Conservation (phyloP, 305 asterid genomes). For the Caryopteris hybrid region DNA sequence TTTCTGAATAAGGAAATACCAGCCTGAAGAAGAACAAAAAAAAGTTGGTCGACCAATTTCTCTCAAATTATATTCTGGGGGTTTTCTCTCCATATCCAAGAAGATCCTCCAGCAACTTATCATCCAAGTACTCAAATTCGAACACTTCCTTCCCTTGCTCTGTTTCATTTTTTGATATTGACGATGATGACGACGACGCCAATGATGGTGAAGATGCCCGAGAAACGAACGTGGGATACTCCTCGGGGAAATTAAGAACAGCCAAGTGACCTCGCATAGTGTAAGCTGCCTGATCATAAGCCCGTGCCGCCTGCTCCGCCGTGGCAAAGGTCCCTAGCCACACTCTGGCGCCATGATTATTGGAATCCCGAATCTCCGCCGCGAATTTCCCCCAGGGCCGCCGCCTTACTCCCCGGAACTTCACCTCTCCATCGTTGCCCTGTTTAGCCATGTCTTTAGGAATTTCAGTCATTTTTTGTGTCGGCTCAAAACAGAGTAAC, state of each 20-base stretch:
- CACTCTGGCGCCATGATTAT: constrained; percentile 39
- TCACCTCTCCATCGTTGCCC: constrained; percentile 31
- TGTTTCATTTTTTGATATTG: not conserved
- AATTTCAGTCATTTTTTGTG: constrained; percentile 20
- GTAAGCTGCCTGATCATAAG: constrained; percentile 63
- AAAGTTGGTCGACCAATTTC: too few species aligned
- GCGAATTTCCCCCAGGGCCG: constrained; percentile 81
- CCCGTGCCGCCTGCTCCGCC: constrained; percentile 67
- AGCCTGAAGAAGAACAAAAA: too few species aligned
- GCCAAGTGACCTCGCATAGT: constrained; percentile 53
- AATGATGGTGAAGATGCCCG: not conserved
- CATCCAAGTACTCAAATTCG: constrained; percentile 57
- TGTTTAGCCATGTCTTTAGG: not conserved
- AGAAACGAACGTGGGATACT: constrained; percentile 32
- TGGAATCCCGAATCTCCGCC: constrained; percentile 64
- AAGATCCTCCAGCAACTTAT: constrained; percentile 55
- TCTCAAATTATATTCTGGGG: not conserved
- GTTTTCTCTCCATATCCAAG: constrained; percentile 34
- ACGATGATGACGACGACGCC: not conserved
- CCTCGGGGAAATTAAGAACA: constrained; percentile 65
- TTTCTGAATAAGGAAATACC: too few species aligned
- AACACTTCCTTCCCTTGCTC: constrained; percentile 35
- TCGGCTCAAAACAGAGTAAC: not conserved
- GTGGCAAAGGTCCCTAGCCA: constrained; percentile 76
- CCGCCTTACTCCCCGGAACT: constrained; percentile 58